Evolutionary conservation across 768 basidiomycete species (phyloP).

Genomic region (Collybia sordida): DNA sequence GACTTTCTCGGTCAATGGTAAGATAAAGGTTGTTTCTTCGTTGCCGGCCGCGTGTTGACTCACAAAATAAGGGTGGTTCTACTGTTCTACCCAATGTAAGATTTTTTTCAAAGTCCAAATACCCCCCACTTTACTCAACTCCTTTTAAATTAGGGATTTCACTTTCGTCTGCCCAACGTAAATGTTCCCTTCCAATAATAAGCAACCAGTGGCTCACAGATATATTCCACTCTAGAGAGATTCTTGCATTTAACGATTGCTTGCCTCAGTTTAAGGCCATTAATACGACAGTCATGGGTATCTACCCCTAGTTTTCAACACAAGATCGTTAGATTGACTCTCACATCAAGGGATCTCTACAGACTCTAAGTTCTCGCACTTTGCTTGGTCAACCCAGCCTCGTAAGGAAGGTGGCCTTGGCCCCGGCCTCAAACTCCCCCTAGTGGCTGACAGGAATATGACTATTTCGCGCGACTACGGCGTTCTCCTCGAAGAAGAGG

Average conservation of each 20-base stretch:
- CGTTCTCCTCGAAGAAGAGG: slow-evolving; percentile 85
- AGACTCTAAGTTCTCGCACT: slow-evolving; percentile 86
- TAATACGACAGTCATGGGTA: slow-evolving; percentile 77
- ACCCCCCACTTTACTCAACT: neutral
- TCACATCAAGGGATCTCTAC: slow-evolving; percentile 69
- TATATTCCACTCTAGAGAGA: slow-evolving; percentile 48
- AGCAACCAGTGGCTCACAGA: too few species aligned
- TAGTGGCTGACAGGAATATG: slow-evolving; percentile 81
- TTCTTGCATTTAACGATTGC: slow-evolving; percentile 92
- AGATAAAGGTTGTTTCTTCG: slow-evolving; percentile 14
- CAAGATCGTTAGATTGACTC: neutral
- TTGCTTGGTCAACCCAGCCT: slow-evolving; percentile 81
- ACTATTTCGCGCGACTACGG: slow-evolving; percentile 82
- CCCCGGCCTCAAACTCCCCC: slow-evolving; percentile 80
- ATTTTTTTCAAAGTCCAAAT: slow-evolving; percentile 7
- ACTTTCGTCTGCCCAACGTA: slow-evolving; percentile 91
- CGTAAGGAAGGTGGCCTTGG: slow-evolving; percentile 90
- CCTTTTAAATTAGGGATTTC: slow-evolving; percentile 58
- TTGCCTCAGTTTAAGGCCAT: slow-evolving; percentile 72
- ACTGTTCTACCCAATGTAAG: slow-evolving; percentile 92
- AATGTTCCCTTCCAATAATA: slow-evolving; percentile 7
- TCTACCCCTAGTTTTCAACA: slow-evolving; percentile 11
- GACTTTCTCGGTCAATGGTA: slow-evolving; percentile 85
- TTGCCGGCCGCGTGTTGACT: neutral
- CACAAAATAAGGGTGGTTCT: slow-evolving; percentile 72